These are phyloP conservation scores for Dictyostelium purpureum DNA, from an alignment of 78 protist species.

Conservation along the genomic window DNA sequence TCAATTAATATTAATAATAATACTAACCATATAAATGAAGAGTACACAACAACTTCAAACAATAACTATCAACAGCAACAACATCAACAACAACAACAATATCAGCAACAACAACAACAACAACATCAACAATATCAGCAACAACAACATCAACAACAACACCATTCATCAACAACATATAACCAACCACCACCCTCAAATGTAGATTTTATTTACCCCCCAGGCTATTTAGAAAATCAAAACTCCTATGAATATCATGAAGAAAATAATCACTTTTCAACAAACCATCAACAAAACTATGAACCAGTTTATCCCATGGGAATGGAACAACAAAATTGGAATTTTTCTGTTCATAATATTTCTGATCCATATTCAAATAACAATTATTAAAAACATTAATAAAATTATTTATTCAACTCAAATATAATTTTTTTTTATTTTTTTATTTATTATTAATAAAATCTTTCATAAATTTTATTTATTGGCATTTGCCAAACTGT, in stretches of 20 bases:
- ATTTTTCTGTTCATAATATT: background rate
- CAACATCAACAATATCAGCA: background rate
- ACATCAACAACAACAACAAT: background rate
- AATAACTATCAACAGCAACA: background rate
- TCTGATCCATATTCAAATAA: background rate
- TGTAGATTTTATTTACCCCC: constrained; percentile 4
- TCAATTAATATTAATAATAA: no score
- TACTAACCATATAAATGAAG: background rate
- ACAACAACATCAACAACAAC: background rate
- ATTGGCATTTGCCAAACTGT: no score
- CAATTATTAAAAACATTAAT: background rate
- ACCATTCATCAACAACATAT: background rate
- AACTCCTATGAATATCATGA: background rate
- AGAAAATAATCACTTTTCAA: no score
- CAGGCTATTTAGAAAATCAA: background rate
- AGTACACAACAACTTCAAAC: background rate
- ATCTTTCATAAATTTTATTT: no score
- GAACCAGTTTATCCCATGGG: no score
- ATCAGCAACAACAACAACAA: background rate
- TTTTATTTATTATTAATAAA: background rate
- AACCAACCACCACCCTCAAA: background rate
- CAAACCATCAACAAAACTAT: no score
- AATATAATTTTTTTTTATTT: background rate
- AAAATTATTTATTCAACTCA: background rate
- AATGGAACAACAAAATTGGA: no score